Base-by-base conservation (phyloP, 495 filamentous ascomycete species). In the Aspergillus ostianus region DNA sequence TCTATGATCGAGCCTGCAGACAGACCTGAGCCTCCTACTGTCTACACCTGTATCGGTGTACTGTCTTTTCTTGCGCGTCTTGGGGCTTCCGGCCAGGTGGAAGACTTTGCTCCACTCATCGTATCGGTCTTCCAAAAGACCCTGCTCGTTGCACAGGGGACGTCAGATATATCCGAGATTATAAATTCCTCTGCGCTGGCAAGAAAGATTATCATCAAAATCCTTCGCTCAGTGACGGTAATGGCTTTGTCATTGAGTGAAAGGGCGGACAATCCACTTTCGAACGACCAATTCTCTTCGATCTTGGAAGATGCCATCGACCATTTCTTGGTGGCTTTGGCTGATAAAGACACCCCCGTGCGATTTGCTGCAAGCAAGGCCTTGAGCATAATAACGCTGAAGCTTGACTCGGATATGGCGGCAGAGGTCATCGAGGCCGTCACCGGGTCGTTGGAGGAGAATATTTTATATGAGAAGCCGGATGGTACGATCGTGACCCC, bases 291-390 rank as follows among this genome's bases (percentile, higher is more conserved):
- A 19, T 65, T 80, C 10, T 82, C 82, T 19, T 80, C 63, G 17
- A 74, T 81, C 9, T 45, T 82, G 51, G 79, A 83, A 67, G 78
- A 81, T 53, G 60, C 73, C 0, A 79, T 95, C n/a, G 91, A 97
- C 67, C 82, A 87, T 50, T 85, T 88, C 17, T 87, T 99, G 60
- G 67, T 72, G 15, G 62, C 73, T 12, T 79, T 98, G 6, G 84
- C 83, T 10, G 93, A 98, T 66, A 89, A 90, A 58, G 91, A 97
- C 63, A 97, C 93, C 0, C 89, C 90, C 7, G 91, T 98, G 29
- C 81, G 94, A 44, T 84, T 95, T 70, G 88, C 93, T 36, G 90
- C 93, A 10, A 95, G 91, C 73, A 99, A 99, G 74, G 88, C 92
- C 15, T 82, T 98, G 51, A 95, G 91, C 62, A 82, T 96, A 27